Evolutionary conservation across 768 basidiomycete species (phyloP).

Genomic region (Ramaria sp.): DNA sequence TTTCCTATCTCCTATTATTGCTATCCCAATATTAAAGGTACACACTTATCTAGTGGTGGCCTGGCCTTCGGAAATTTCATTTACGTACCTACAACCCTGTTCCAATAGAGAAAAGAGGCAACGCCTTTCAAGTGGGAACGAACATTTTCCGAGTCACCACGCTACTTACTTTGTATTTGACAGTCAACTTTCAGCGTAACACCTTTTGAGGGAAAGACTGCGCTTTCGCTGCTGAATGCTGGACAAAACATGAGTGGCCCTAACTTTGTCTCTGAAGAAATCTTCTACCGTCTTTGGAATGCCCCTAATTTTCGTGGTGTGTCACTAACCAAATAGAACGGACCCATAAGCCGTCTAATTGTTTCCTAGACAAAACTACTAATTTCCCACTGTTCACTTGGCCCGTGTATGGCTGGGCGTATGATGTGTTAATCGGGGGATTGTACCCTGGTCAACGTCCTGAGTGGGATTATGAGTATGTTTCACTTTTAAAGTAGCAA

Average conservation of each 20-base stretch:
- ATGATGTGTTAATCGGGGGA: slow-evolving; percentile 10
- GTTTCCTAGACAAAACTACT: slow-evolving; percentile 8
- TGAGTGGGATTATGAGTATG: slow-evolving; percentile 7
- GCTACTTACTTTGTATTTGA: not conserved
- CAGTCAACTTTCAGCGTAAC: slow-evolving; percentile 6
- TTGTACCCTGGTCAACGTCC: slow-evolving; percentile 11
- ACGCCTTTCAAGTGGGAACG: slow-evolving; percentile 5
- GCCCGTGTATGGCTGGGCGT: slow-evolving; percentile 11
- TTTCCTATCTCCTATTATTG: not conserved
- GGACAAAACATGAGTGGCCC: not conserved
- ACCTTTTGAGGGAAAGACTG: slow-evolving; percentile 1
- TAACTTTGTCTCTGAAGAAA: slow-evolving; percentile 6
- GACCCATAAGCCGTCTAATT: not conserved
- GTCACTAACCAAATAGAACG: not conserved
- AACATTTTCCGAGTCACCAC: not conserved
- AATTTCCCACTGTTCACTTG: slow-evolving; percentile 6
- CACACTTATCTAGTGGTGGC: slow-evolving; percentile 9
- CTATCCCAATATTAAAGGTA: not conserved
- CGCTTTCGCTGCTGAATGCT: slow-evolving; percentile 1
- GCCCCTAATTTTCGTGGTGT: slow-evolving; percentile 10
- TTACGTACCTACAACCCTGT: slow-evolving; percentile 7
- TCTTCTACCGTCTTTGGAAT: slow-evolving; percentile 10
- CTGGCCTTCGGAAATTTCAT: slow-evolving; percentile 10
- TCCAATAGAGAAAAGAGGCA: slow-evolving; percentile 1
- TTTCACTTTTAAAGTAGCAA: not conserved